These are phyloP conservation scores for Tripterygium wilfordii DNA, from an alignment of 177 flowering plant genomes.

Conservation along the genomic window DNA sequence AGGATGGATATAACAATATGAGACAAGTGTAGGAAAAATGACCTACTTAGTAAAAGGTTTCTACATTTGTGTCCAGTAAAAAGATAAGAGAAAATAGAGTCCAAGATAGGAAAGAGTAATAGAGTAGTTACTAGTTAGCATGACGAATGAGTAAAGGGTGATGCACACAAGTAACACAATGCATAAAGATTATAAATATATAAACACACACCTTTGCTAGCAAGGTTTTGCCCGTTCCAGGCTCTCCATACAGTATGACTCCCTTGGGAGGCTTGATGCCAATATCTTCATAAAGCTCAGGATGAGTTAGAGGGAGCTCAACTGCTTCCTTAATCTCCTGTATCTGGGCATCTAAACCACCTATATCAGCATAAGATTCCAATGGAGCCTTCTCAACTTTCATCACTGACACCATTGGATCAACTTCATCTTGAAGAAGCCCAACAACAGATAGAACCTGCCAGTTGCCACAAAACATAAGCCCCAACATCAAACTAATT, in stretches of 20 bases:
- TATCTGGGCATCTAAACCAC: constrained; percentile 86
- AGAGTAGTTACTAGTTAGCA: no score
- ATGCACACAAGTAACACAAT: no score
- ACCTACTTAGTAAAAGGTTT: no score
- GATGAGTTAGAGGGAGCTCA: constrained; percentile 84
- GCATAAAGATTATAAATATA: no score
- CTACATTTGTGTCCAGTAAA: no score
- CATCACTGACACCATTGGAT: constrained; percentile 89
- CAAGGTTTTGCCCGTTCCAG: constrained; percentile 64
- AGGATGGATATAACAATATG: no score
- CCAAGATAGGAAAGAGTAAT: no score
- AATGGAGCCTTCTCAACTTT: constrained; percentile 69
- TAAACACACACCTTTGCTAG: constrained; percentile 57
- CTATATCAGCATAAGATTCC: constrained; percentile 65
- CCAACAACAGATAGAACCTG: constrained; percentile 73
- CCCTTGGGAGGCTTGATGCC: constrained; percentile 93
- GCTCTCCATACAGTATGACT: constrained; percentile 76
- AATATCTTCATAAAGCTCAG: constrained; percentile 86
- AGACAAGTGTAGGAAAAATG: no score
- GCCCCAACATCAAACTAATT: not conserved
- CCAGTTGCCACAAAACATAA: not conserved
- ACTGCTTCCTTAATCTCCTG: constrained; percentile 96
- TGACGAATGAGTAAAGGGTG: no score
- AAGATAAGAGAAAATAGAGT: no score
- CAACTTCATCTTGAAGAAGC: constrained; percentile 85